Percentiles rank a stretch among this genome's conserved stretches.
phyloP scores from a whole-genome alignment of 306 rosid species.

The Sicyos baderoa region DNA sequence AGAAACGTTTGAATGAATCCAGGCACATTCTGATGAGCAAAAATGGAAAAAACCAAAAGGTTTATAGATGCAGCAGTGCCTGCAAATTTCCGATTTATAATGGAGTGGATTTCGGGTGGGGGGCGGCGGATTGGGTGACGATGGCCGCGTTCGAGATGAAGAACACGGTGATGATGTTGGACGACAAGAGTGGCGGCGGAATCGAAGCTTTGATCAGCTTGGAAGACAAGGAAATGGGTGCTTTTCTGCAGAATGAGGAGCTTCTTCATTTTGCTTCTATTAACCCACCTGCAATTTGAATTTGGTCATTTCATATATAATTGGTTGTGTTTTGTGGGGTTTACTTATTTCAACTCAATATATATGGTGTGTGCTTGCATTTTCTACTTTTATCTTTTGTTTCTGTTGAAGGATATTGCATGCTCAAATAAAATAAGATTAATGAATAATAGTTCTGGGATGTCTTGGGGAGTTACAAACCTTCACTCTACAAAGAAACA shows the following conservation, averaged over 20 bases:
- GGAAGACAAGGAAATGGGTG: slow-evolving; percentile 17
- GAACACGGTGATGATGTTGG: slow-evolving; percentile 21
- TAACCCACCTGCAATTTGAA: slow-evolving; percentile 1
- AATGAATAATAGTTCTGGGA: too few relatives aligned
- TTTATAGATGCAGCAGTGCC: slow-evolving; percentile 22
- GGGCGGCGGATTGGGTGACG: slow-evolving; percentile 24
- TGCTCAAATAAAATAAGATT: too few relatives aligned
- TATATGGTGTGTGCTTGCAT: too few relatives aligned
- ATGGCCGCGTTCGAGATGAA: background rate
- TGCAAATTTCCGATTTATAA: slow-evolving; percentile 26
- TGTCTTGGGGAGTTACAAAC: too few relatives aligned
- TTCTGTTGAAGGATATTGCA: too few relatives aligned
- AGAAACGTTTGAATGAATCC: background rate
- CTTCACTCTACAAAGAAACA: too few relatives aligned
- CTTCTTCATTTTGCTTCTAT: slow-evolving; percentile 21
- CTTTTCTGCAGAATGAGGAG: slow-evolving; percentile 17
- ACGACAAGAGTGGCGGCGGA: slow-evolving; percentile 23
- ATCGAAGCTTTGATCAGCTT: slow-evolving; percentile 24
- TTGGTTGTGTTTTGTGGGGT: too few relatives aligned
- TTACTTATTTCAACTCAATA: too few relatives aligned
- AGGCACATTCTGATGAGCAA: background rate
- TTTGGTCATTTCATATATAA: too few relatives aligned
- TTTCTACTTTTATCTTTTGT: too few relatives aligned
- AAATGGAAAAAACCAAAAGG: background rate
- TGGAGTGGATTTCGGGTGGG: slow-evolving; percentile 33